These are phyloP conservation scores for Lodderomyces orthopsilosis DNA, from an alignment of 1,139 yeast species.

Conservation along the genomic window DNA sequence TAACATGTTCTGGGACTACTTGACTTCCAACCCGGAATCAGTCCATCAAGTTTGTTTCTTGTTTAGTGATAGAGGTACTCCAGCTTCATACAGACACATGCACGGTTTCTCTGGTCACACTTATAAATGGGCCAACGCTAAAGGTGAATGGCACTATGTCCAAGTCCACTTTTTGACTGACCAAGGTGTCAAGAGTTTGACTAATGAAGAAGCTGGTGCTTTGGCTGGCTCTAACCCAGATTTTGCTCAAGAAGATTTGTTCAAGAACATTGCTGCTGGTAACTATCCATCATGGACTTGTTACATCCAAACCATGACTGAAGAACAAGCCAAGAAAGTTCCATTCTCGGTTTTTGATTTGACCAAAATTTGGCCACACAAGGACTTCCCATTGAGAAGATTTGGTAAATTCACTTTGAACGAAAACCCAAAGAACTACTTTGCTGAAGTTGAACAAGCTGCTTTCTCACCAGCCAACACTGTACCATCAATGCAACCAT, in stretches of 20 bases:
- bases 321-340: slow-evolving; percentile 56
- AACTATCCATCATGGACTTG: slow-evolving; percentile 63
- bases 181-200: slow-evolving; percentile 57
- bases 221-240: slow-evolving; percentile 65
- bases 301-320: slow-evolving; percentile 67
- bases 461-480: slow-evolving; percentile 84
- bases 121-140: slow-evolving; percentile 62
- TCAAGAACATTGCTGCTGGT: slow-evolving; percentile 58
- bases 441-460: slow-evolving; percentile 80
- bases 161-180: slow-evolving; percentile 62
- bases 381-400: slow-evolving; percentile 69
- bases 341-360: slow-evolving; percentile 67
- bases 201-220: slow-evolving; percentile 55
- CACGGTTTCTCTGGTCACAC: slow-evolving; percentile 74
- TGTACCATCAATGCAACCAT: slow-evolving; percentile 80
- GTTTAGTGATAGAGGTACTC: slow-evolving; percentile 70
- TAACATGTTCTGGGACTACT: slow-evolving; percentile 70
- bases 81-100: slow-evolving; percentile 63
- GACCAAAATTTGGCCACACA: slow-evolving; percentile 81
- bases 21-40: slow-evolving; percentile 59
- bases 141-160: slow-evolving; percentile 65
- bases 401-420: slow-evolving; percentile 70
- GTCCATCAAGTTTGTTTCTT: slow-evolving; percentile 61
- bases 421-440: slow-evolving; percentile 73
- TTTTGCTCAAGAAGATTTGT: slow-evolving; percentile 61